Evolutionary conservation across 768 basidiomycete genomes (phyloP).

Genomic region (Coprinopsis strossmayeri): DNA sequence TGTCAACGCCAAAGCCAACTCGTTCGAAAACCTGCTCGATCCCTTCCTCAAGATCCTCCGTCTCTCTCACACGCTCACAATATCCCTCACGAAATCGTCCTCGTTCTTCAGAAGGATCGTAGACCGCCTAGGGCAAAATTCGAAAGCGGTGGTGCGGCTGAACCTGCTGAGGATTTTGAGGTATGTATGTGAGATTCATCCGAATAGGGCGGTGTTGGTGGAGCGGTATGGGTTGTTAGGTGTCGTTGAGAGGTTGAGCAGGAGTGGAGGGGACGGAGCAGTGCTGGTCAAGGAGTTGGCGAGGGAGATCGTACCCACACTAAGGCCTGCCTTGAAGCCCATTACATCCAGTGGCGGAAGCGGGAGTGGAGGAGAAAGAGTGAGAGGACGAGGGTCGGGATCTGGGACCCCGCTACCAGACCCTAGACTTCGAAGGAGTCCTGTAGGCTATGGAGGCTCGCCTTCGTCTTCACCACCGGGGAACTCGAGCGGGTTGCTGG

Average conservation of each 20-base stretch:
- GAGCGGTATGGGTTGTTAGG: slow-evolving; percentile 77
- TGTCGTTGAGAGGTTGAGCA: slow-evolving; percentile 74
- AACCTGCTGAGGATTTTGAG: slow-evolving; percentile 83
- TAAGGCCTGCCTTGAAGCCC: slow-evolving; percentile 67
- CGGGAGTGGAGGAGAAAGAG: slow-evolving; percentile 11
- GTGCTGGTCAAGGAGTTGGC: slow-evolving; percentile 88
- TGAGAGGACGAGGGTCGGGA: not conserved
- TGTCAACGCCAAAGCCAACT: slow-evolving; percentile 78
- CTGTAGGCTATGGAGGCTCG: not conserved
- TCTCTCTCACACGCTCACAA: slow-evolving; percentile 64
- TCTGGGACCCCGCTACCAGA: too few species aligned
- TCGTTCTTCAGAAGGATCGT: slow-evolving; percentile 85
- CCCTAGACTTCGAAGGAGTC: not conserved
- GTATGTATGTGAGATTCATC: slow-evolving; percentile 84
- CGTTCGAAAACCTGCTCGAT: slow-evolving; percentile 88
- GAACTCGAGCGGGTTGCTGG: not conserved
- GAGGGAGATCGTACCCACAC: slow-evolving; percentile 73
- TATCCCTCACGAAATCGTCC: slow-evolving; percentile 69
- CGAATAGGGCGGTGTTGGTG: slow-evolving; percentile 76
- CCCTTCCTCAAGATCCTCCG: slow-evolving; percentile 91
- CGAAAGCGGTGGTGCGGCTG: slow-evolving; percentile 84
- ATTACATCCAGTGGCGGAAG: slow-evolving; percentile 20
- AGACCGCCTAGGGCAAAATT: slow-evolving; percentile 65
- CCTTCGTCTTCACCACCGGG: too few species aligned
- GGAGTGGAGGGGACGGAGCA: slow-evolving; percentile 71